phyloP scores from a whole-genome alignment of 1,139 yeast genomes.

The Geotrichum bryndzae region DNA sequence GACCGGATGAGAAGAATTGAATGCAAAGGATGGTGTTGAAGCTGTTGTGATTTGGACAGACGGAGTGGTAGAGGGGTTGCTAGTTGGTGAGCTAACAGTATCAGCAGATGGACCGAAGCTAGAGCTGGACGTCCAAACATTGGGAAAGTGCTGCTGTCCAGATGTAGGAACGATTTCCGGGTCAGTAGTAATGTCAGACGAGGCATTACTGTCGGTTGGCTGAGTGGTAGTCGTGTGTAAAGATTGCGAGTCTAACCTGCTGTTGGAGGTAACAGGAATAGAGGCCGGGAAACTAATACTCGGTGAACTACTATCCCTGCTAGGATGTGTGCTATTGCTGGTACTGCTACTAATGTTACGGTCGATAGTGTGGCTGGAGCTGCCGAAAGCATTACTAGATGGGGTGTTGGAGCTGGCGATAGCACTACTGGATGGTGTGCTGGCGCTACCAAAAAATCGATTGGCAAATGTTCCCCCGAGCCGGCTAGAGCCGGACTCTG shows the following conservation, averaged over 20 bases:
- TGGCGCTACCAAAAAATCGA: background rate
- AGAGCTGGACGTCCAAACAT: background rate
- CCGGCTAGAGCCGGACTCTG: background rate
- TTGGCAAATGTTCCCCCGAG: background rate
- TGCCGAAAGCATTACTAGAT: background rate
- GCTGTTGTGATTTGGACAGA: background rate
- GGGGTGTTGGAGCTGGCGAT: background rate
- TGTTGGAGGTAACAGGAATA: background rate
- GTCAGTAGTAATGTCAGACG: background rate
- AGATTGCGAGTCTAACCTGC: background rate
- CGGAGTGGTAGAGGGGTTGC: background rate
- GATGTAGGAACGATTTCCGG: background rate
- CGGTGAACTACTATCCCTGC: background rate
- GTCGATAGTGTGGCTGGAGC: background rate
- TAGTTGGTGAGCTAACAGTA: background rate
- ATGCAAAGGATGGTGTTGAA: constrained; percentile 2
- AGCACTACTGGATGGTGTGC: background rate
- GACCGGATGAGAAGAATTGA: background rate
- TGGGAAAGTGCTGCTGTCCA: background rate
- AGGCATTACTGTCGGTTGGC: background rate
- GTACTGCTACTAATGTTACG: background rate
- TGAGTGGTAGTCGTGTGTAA: background rate
- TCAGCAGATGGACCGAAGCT: background rate
- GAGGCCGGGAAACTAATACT: background rate
- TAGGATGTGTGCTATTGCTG: background rate